Conservation (phyloP, 2,329 filamentous ascomycete genomes). For the Davidsoniella neocaledoniae region DNA sequence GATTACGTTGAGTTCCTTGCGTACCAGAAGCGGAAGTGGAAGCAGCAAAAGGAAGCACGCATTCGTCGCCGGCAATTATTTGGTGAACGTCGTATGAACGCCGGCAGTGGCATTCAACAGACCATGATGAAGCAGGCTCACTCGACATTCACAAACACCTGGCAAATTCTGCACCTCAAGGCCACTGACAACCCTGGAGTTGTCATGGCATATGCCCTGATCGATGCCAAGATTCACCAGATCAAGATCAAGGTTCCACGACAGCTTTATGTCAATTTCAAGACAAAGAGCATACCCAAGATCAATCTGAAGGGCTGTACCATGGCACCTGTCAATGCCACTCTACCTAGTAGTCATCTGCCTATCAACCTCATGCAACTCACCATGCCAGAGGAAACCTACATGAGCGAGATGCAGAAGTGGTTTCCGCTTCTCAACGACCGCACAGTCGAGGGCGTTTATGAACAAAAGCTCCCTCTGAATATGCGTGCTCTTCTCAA, state of each 20-base stretch:
- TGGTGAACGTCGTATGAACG: slow-evolving; percentile 52
- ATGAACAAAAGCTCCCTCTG: slow-evolving; percentile 82
- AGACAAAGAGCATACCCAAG: slow-evolving; percentile 71
- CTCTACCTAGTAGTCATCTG: slow-evolving; percentile 83
- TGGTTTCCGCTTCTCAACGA: slow-evolving; percentile 13
- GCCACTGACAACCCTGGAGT: slow-evolving; percentile 72
- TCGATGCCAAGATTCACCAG: slow-evolving; percentile 79
- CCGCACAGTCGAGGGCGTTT: slow-evolving; percentile 67
- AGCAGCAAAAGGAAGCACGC: slow-evolving; percentile 83
- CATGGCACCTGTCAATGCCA: slow-evolving; percentile 86
- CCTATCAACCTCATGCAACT: slow-evolving; percentile 91
- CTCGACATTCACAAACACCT: slow-evolving; percentile 74
- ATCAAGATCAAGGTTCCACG: slow-evolving; percentile 81
- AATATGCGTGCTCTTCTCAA: slow-evolving; percentile 76
- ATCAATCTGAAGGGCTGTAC: slow-evolving; percentile 64
- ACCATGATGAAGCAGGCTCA: slow-evolving; percentile 87
- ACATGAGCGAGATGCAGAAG: slow-evolving; percentile 53
- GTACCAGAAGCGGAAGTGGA: slow-evolving; percentile 99
- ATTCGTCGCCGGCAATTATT: slow-evolving; percentile 78
- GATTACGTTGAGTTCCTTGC: slow-evolving; percentile 78
- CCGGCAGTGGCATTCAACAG: slow-evolving; percentile 40
- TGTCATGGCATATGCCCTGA: slow-evolving; percentile 76
- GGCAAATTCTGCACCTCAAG: slow-evolving; percentile 82
- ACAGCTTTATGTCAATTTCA: slow-evolving; percentile 81
- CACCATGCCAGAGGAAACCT: slow-evolving; percentile 74